Evolutionary conservation across 129 eudicot species (phyloP), one percentile per base, ranked within the genome.

Genomic region (Calendula officinalis): DNA sequence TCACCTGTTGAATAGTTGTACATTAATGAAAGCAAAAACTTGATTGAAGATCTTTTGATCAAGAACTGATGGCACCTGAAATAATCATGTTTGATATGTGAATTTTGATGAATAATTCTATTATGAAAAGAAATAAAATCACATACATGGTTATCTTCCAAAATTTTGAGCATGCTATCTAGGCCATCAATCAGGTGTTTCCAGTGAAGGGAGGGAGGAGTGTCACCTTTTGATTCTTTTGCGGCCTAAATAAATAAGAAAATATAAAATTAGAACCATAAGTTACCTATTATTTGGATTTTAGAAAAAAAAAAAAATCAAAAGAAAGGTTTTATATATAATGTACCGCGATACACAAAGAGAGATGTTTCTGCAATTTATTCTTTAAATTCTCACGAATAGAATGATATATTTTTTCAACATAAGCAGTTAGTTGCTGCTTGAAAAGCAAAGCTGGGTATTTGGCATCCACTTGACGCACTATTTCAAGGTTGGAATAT

Each of bases 391-490:
- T 92, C 64, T 92, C 96, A 55, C 95, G 77, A 68, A 88, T 65
- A 14, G 88, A 83, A 52, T 89, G 89, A 72, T 68, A 85, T 6
- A 92, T 88, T 72, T 85, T 92, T 71, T 92, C 98, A 41, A 92
- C 95, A 69, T 88, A 92, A 61, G 98, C 98, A 59, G 91, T 81
- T 48, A 92, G 82, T 74, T 92, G 96, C 58, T 81, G 87, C 83
- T 88, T 92, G 72, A 92, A 92, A 60, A 92, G 96, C 85, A 83
- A 80, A 79, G 96, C 98, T 12, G 98, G 98, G 62, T 85, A 77
- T 66, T 88, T 92, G 51, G 95, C 98, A 47, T 88, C 98, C 63
- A 92, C 95, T 32, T 84, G 87, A 38, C 78, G 73, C 38, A 86
- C 84, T 49, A 79, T 69, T 37, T 83, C 91, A 48, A 74, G 67